A percentile compares a stretch with the other conserved stretches of the same genome.
Conservation (phyloP, 148 eudicot genomes). For the Vaccinium macrocarpon region DNA sequence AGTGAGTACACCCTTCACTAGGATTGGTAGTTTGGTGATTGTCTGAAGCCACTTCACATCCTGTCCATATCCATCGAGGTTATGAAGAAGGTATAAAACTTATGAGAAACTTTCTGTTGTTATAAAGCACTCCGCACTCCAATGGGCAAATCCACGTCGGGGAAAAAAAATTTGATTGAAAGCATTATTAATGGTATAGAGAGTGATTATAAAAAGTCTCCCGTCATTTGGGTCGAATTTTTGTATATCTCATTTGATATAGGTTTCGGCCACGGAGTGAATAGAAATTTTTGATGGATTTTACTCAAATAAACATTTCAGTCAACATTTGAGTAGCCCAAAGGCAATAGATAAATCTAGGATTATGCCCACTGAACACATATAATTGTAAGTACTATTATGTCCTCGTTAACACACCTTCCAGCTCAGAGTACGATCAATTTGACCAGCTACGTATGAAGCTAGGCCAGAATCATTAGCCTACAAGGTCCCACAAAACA, state of each 20-base stretch:
- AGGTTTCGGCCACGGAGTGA: neutral
- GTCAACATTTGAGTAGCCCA: neutral
- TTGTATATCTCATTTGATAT: neutral
- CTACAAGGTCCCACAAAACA: constrained; percentile 33
- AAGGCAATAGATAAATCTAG: neutral
- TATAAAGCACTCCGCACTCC: neutral
- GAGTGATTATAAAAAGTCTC: neutral
- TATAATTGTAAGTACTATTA: neutral
- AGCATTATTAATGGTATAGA: no score
- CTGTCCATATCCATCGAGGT: constrained; percentile 29
- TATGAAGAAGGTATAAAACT: neutral
- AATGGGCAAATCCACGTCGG: neutral
- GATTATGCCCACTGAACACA: neutral
- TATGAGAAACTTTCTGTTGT: neutral
- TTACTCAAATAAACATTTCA: neutral
- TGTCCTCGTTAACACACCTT: constrained; percentile 44
- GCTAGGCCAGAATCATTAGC: constrained; percentile 87
- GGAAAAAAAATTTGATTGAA: neutral
- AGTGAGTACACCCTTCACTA: constrained; percentile 93
- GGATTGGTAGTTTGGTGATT: constrained; percentile 90
- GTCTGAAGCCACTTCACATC: constrained; percentile 98
- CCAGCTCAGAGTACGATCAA: constrained; percentile 95
- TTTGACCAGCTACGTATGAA: constrained; percentile 93
- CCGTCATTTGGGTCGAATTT: neutral
- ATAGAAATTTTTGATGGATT: neutral